Evolutionary conservation across 768 basidiomycete genomes (phyloP).

Genomic region (Chlorophyllum brunneum): DNA sequence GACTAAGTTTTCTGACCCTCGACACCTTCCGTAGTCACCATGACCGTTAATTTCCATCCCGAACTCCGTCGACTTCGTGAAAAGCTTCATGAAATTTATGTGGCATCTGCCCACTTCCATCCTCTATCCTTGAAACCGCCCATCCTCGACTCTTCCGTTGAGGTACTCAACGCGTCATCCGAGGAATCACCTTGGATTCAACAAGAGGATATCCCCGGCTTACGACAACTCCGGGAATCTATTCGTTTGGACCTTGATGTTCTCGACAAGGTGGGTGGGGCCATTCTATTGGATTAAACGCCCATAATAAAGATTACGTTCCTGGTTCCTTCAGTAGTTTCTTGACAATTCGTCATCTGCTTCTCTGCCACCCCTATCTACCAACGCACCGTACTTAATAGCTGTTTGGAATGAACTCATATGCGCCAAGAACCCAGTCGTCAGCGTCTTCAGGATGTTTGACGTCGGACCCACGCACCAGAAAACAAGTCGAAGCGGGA

Average conservation of each 20-base stretch:
- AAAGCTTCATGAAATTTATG: constrained; percentile 30
- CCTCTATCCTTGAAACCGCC: constrained; percentile 35
- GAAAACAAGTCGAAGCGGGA: constrained; percentile 11
- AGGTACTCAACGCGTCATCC: constrained; percentile 23
- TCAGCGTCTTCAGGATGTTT: constrained; percentile 58
- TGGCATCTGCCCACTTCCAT: constrained; percentile 33
- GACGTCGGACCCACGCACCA: constrained; percentile 15
- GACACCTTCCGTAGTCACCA: neutral
- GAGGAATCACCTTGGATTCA: constrained; percentile 42
- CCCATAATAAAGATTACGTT: constrained; percentile 10
- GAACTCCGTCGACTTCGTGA: constrained; percentile 27
- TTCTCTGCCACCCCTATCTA: constrained; percentile 52
- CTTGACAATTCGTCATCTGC: constrained; percentile 43
- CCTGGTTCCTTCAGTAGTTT: constrained; percentile 54
- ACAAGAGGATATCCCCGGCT: constrained; percentile 39
- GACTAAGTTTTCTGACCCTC: neutral
- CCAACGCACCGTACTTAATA: constrained; percentile 76
- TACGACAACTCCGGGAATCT: constrained; percentile 42
- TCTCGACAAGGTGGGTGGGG: constrained; percentile 36
- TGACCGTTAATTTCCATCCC: constrained; percentile 20
- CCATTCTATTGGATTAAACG: neutral
- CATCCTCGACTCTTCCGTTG: constrained; percentile 43
- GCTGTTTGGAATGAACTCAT: constrained; percentile 82
- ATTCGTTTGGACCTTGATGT: constrained; percentile 43
- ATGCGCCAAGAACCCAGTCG: constrained; percentile 52